A percentile compares a stretch with the other conserved stretches of the same genome.
Conservation (phyloP, 768 basidiomycete genomes). For the Chalciporus sphaerocephalus region DNA sequence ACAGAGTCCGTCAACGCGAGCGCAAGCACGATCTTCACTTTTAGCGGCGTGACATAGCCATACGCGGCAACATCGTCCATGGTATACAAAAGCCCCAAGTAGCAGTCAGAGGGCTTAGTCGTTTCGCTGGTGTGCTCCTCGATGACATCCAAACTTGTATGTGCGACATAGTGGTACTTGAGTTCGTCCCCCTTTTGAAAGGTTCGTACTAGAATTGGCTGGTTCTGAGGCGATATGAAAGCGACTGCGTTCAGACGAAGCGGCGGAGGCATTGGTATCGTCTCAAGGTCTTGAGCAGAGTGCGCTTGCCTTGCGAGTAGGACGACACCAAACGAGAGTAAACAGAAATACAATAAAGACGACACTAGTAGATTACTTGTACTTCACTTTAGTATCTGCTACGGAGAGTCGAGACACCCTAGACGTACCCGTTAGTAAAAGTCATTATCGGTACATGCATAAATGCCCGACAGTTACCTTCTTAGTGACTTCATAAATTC, state of each 20-base stretch:
- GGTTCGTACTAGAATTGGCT: constrained; percentile 70
- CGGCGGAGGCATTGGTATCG: constrained; percentile 54
- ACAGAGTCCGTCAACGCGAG: constrained; percentile 77
- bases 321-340: neutral
- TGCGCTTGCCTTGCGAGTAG: neutral
- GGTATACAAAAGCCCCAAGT: constrained; percentile 81
- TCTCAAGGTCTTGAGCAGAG: neutral
- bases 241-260: constrained; percentile 77
- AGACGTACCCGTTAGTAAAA: too few relatives aligned
- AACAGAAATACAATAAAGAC: neutral
- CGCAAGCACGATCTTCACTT: constrained; percentile 81
- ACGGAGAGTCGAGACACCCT: constrained; percentile 16
- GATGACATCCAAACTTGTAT: constrained; percentile 85
- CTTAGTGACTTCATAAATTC: constrained; percentile 73
- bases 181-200: constrained; percentile 60
- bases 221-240: constrained; percentile 80
- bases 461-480: constrained; percentile 25
- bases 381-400: constrained; percentile 1
- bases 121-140: constrained; percentile 68
- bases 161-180: constrained; percentile 89
- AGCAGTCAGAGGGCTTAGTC: constrained; percentile 69
- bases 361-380: too few relatives aligned
- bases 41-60: constrained; percentile 85
- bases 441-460: neutral
- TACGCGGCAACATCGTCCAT: constrained; percentile 93